Evolutionary conservation across 1,139 yeast species (phyloP), one percentile per base, ranked within the genome.

Genomic region (Magnusiomyces tetraspermus): DNA sequence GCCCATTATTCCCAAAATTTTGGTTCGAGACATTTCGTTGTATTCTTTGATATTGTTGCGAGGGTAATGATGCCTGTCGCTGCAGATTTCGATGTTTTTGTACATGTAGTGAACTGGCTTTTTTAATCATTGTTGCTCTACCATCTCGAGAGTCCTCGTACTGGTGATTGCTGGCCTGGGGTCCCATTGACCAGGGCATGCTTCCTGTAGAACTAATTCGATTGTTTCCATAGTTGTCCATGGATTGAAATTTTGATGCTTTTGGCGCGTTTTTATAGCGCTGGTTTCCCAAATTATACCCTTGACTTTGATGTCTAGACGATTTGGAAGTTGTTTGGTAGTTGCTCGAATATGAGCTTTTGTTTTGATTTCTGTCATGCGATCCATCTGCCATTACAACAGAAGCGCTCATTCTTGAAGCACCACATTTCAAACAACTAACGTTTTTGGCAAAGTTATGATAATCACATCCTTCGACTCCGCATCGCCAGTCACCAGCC

Each of bases 401-500:
- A 4, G 76, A 71, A 47, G 75, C 71, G 19, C 74, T 70, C 3
- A 82, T 81, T 59, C 92, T 80, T 43, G 88, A 80, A 1, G 86
- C 85, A 2, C 96, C 95, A 70, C 97, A 89, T 65, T 90, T 83
- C 64, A 89, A 74, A 66, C 97, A 89, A 56, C 82, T 82, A 57
- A 86, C 74, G 67, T 90, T 90, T 63, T 90, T 89, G 6, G 97
- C 97, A 75, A 90, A 90, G 67, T 90, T 90, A 68, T 90, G 97
- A 66, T 89, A 90, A 49, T 81, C 77, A 67, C 97, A 90, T 37
- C 79, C 76, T 52, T 85, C 94, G 58, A 77, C 78, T 31, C 78
- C 71, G 72, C 97, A 89, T 67, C 88, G 89, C 97, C 97, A 90
- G 68, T 90, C 97, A 48, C 97, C 97, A 1, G 97, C 97, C 62